Base-by-base conservation (phyloP, 345 rosid genomes). In the Schrenkiella parvula region DNA sequence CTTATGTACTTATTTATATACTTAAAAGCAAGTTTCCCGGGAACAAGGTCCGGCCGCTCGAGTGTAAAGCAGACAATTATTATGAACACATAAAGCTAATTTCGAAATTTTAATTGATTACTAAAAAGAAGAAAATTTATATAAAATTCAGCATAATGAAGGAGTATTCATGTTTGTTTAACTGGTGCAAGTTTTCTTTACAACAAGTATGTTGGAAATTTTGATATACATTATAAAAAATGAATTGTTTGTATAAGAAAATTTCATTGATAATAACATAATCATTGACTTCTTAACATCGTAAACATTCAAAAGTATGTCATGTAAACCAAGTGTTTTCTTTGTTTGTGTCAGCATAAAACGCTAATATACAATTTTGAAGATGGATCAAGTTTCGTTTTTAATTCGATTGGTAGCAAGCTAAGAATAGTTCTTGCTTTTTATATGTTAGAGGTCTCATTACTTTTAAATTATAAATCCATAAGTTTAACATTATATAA, bases 31-130 rank as follows among this genome's bases (percentile, higher is more conserved):
- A 61, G 70, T 69, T 60, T 76, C 75, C 70, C 51, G 75, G 71
- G 75, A 54, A 69, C 79, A 76, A 76, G 79, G 75, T 37, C 65
- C 79, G 64, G 74, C 70, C 70, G 74, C 74, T 61, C 79, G 74
- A 75, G 69, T 75, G 74, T 75, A 75, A 75, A 75, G 79, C 74
- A 75, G 32, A 60, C 64, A 61, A 61, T 52, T 32, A 75, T 75
- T 44, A 58, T 74, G 72, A 15, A 67, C 29, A 68, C 64, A 61
- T 35, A 75, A 75, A 75, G 74, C 64, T 41, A 60, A 41, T 57
- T 67, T 67, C 29, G 3, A 29, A 42, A 29, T 61, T 41, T 42
- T 43, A 61, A 42, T 51, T 68, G 46, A 67, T 73, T 38, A 26
- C 17, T 8, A 5, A 47, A 66, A 44, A 55, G 50, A 64, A 34